These are phyloP conservation scores for Ulota crispa DNA, from an alignment of 225 moss, liverwort and hornwort genomes.

Conservation along the genomic window DNA sequence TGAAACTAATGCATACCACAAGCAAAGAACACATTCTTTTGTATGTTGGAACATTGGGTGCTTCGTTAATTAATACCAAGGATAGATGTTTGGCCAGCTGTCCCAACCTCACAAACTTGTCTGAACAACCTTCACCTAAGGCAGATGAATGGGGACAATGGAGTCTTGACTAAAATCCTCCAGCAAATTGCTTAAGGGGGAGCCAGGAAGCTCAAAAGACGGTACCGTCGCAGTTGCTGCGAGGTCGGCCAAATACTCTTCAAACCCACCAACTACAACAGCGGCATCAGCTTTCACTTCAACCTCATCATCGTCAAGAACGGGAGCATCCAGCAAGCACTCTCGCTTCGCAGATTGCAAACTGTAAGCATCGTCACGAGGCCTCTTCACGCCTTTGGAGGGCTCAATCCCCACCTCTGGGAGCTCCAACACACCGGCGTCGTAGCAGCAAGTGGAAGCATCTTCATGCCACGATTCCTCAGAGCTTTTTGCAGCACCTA, in stretches of 20 bases:
- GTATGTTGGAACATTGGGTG: no score
- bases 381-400: constrained; percentile 22
- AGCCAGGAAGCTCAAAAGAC: constrained; percentile 21
- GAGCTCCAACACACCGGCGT: background rate
- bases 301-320: background rate
- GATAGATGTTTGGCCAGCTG: background rate
- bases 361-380: constrained; percentile 7
- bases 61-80: no score
- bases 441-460: constrained; percentile 16
- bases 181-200: constrained; percentile 26
- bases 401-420: constrained; percentile 5
- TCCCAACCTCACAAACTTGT: background rate
- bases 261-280: background rate
- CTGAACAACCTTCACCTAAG: background rate
- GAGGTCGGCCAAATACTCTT: constrained; percentile 32
- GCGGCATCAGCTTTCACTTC: constrained; percentile 7
- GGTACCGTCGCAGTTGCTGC: constrained; percentile 21
- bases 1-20: no score
- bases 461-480: constrained; percentile 16
- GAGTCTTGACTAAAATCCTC: constrained; percentile 34
- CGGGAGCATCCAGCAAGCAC: constrained; percentile 9
- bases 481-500: constrained; percentile 6
- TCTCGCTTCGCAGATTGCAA: constrained; percentile 25
- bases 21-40: no score
- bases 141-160: constrained; percentile 25